These are phyloP conservation scores for Paramyrothecium sp. DNA, from an alignment of 2,329 filamentous ascomycete species.

Conservation along the genomic window DNA sequence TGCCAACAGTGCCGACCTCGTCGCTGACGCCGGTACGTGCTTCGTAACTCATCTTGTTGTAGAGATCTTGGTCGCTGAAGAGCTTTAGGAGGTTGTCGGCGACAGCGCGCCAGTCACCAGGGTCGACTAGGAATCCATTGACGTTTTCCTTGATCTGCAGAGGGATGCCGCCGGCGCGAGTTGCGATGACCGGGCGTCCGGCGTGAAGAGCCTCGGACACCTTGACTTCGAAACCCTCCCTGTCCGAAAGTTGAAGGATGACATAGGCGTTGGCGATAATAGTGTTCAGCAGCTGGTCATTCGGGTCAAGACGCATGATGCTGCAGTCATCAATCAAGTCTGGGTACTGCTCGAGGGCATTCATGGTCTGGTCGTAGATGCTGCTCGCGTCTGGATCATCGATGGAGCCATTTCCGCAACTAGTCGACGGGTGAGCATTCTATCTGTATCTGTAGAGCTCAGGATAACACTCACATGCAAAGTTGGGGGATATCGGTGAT, in stretches of 20 bases:
- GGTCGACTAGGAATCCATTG: constrained; percentile 72
- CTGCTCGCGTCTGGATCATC: constrained; percentile 75
- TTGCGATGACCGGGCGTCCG: constrained; percentile 75
- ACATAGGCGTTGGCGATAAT: constrained; percentile 71
- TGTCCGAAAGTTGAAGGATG: constrained; percentile 75
- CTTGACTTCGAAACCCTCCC: constrained; percentile 85
- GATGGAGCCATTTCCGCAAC: constrained; percentile 73
- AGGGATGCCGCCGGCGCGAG: constrained; percentile 74
- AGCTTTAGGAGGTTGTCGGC: constrained; percentile 65
- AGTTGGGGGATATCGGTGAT: constrained; percentile 64
- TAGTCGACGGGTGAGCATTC: constrained; percentile 11
- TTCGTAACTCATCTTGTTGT: constrained; percentile 63
- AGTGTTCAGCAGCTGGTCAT: constrained; percentile 77
- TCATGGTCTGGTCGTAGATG: constrained; percentile 71
- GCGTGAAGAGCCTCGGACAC: constrained; percentile 82
- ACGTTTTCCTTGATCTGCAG: constrained; percentile 71
- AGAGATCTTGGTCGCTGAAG: constrained; percentile 63
- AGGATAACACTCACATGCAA: constrained; percentile 49
- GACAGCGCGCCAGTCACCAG: constrained; percentile 68
- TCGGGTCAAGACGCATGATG: constrained; percentile 73
- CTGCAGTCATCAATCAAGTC: constrained; percentile 65
- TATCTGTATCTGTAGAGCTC: not conserved
- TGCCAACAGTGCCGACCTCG: constrained; percentile 79
- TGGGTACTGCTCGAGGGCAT: constrained; percentile 64
- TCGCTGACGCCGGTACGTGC: constrained; percentile 70